phyloP scores from a whole-genome alignment of 305 asterid species.

The Fraxinus velutina region DNA sequence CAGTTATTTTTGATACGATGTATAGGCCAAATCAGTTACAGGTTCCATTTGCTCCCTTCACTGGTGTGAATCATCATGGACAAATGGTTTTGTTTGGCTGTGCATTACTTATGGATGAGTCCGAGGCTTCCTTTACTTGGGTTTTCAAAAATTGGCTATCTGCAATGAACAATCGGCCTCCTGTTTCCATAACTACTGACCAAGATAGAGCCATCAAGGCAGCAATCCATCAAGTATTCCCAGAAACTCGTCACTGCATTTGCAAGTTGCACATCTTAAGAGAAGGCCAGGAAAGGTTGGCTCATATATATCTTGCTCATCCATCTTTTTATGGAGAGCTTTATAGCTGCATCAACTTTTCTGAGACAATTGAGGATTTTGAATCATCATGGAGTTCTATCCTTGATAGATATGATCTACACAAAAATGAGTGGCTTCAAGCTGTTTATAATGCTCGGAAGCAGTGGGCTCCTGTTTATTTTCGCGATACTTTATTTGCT shows the following conservation, averaged over 20 bases:
- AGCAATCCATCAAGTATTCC: constrained; percentile 66
- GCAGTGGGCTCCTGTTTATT: constrained; percentile 91
- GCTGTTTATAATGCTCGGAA: constrained; percentile 75
- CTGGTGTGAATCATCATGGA: constrained; percentile 81
- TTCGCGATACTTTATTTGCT: constrained; percentile 74
- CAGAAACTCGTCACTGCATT: constrained; percentile 75
- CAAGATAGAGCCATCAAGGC: constrained; percentile 77
- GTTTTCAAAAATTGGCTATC: constrained; percentile 70
- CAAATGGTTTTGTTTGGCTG: constrained; percentile 77
- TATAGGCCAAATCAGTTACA: constrained; percentile 75
- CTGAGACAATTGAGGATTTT: constrained; percentile 74
- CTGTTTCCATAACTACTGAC: constrained; percentile 75
- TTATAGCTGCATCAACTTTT: constrained; percentile 66
- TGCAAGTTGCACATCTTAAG: constrained; percentile 81
- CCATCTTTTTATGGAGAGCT: constrained; percentile 69
- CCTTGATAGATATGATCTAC: constrained; percentile 55
- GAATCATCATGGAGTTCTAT: constrained; percentile 70
- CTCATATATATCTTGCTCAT: constrained; percentile 58
- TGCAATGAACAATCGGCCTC: constrained; percentile 64
- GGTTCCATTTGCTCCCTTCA: constrained; percentile 85
- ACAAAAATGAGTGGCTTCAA: constrained; percentile 75
- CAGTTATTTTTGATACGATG: constrained; percentile 69
- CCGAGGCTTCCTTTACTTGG: constrained; percentile 77
- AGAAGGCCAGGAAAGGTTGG: constrained; percentile 87
- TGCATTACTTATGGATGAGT: constrained; percentile 73